Conservation (phyloP, 148 eudicot species). For the Salicornia ramosissima region DNA sequence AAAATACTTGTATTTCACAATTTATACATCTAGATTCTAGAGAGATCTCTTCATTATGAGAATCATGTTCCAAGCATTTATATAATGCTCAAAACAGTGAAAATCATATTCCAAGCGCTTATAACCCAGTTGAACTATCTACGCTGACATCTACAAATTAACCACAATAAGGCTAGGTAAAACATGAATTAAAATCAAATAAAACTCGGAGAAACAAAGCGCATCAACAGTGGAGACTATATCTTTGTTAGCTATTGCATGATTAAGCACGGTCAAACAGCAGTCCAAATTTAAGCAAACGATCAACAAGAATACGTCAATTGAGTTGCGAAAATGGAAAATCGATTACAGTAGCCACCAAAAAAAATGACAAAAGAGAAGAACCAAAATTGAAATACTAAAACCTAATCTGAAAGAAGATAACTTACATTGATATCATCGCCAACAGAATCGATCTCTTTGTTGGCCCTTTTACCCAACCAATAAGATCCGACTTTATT, state of each 20-base stretch:
- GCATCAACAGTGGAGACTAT: too few relatives aligned
- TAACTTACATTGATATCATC: slow-evolving; percentile 62
- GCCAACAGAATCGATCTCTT: slow-evolving; percentile 74
- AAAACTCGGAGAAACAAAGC: too few relatives aligned
- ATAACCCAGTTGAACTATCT: too few relatives aligned
- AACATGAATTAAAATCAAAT: too few relatives aligned
- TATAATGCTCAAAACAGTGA: neutral
- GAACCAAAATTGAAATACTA: neutral
- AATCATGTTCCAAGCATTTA: neutral
- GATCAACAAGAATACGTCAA: neutral
- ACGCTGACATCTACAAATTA: too few relatives aligned
- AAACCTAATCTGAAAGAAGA: neutral
- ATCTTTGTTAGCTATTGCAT: too few relatives aligned
- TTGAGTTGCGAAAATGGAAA: neutral
- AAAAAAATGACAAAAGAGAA: neutral
- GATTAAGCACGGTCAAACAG: neutral
- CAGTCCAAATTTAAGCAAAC: neutral
- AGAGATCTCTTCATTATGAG: neutral
- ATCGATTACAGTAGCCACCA: neutral
- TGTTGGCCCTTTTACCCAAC: slow-evolving; percentile 75
- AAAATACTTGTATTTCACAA: neutral
- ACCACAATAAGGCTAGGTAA: too few relatives aligned
- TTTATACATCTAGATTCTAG: neutral
- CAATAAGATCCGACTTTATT: slow-evolving; percentile 92
- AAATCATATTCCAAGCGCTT: neutral